Evolutionary conservation across 345 rosid species (phyloP).

Genomic region (Lepidium didymum): DNA sequence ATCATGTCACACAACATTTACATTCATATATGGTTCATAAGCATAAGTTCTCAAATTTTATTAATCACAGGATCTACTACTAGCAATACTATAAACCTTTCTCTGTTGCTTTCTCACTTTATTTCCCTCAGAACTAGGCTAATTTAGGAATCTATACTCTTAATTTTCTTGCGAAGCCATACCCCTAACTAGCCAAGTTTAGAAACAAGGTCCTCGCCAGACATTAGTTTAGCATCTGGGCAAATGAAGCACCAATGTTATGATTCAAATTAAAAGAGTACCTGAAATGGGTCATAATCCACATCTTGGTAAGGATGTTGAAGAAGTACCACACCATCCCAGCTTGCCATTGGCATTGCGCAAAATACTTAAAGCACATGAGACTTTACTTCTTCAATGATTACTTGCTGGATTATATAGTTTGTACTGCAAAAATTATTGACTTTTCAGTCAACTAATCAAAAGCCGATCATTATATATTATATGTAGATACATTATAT

Average conservation of each 20-base stretch:
- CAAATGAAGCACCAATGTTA: neutral
- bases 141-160: neutral
- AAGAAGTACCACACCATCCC: neutral
- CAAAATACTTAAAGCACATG: neutral
- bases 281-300: neutral
- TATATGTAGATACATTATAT: conserved; percentile 14
- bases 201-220: neutral
- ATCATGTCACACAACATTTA: neutral
- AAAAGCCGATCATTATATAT: conserved; percentile 4
- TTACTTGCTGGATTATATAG: neutral
- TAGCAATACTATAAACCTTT: neutral
- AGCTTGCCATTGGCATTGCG: neutral
- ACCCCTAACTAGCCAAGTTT: neutral
- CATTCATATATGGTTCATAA: neutral
- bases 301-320: neutral
- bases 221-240: neutral
- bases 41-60: neutral
- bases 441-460: conserved; percentile 6
- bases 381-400: neutral
- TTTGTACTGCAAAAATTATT: neutral
- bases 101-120: neutral
- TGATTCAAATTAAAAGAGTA: neutral
- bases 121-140: neutral
- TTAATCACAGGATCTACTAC: neutral
- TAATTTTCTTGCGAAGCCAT: neutral